Evolutionary conservation across 176 grass and related monocot genomes (phyloP), one percentile per base, ranked within the genome.

Genomic region (Eragrostis nindensis): DNA sequence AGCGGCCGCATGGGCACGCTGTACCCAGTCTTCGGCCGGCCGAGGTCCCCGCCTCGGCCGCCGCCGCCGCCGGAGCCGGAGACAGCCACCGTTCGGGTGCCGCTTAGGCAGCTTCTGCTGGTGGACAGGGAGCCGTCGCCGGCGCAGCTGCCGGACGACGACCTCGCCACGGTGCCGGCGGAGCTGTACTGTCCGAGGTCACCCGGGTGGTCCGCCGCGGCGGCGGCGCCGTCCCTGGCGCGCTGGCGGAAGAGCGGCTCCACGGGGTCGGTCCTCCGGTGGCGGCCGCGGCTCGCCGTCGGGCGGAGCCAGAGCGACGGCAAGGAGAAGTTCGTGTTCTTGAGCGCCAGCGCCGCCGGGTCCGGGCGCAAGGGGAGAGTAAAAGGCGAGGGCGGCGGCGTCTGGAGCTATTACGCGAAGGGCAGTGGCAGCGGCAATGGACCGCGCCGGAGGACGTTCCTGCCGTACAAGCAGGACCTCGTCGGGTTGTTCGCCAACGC

Each of bases 261-360:
- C 39, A 98, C 95, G 0, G 95, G 95, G 22, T 98, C 92, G 12
- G 70, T 92, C 41, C 74, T 93, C 78, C 86, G 87, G 67, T 98
- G 95, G 95, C 84, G 83, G 12, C 84, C 90, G 70, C 81, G 93
- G 14, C 78, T 89, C 52, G 39, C 91, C 15, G 32, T 94, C 11
- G 80, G 90, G 0, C 86, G 95, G 11, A 93, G 92, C 90, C 92
- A 91, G 45, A 95, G 95, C 84, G 92, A 98, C 81, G 95, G 95
- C 46, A 95, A 95, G 86, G 95, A 98, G 86, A 98, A 87, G 83
- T 93, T 98, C 67, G 95, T 98, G 15, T 95, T 95, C 81, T 32
- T 98, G 17, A 62, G 75, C n/a, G 29, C 88, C 11, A 57, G 48
- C 45, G 49, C 61, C 62, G 50, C 14, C 50, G 71, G 24, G 18